Conservation (phyloP, 306 rosid species). For the Urtica urens region DNA sequence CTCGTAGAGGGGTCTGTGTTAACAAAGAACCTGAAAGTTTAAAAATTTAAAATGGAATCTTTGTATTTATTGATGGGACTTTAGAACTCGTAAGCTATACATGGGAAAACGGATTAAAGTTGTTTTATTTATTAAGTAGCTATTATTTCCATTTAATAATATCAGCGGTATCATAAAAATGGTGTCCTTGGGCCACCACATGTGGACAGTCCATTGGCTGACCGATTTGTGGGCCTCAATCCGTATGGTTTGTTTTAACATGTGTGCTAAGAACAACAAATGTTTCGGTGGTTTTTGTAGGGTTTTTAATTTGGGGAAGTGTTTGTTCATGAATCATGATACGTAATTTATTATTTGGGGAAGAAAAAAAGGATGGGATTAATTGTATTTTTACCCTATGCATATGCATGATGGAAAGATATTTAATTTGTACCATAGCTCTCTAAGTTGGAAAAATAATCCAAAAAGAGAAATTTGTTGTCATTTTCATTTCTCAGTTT, state of each 20-base stretch:
- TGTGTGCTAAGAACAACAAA: neutral
- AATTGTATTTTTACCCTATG: no score
- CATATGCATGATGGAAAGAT: no score
- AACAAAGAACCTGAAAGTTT: slow-evolving; percentile 4
- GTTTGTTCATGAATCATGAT: no score
- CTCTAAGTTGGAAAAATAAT: no score
- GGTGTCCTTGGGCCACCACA: neutral
- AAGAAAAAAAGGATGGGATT: no score
- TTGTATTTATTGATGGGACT: slow-evolving; percentile 2
- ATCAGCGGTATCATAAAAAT: neutral
- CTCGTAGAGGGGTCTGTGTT: no score
- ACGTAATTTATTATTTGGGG: no score
- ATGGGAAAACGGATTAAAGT: neutral
- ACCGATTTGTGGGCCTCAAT: neutral
- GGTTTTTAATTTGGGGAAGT: no score
- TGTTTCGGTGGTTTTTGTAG: neutral
- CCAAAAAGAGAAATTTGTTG: no score
- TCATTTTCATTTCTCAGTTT: no score
- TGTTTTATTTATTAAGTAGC: neutral
- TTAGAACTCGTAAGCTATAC: neutral
- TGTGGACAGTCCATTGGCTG: no score
- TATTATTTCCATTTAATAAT: neutral
- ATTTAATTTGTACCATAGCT: no score
- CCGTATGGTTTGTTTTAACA: neutral
- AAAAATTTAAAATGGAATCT: neutral